Percentiles rank a stretch among this genome's conserved stretches.
Evolutionary conservation across 2,329 filamentous ascomycete species (phyloP).

Genomic region (Calonectria naviculata): DNA sequence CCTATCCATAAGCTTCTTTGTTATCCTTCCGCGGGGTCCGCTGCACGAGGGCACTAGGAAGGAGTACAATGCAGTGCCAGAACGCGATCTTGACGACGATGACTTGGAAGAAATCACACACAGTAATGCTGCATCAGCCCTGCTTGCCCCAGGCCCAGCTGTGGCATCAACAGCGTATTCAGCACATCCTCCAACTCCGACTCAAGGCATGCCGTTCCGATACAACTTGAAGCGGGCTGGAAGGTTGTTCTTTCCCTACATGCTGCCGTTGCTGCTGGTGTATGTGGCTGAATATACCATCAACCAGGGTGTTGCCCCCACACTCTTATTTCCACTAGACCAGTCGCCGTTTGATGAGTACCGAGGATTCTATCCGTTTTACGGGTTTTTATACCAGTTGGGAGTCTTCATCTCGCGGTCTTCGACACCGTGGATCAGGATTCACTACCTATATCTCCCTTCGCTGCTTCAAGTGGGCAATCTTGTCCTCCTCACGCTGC

Average conservation of each 20-base stretch:
- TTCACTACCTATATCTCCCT: slow-evolving; percentile 84
- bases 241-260: slow-evolving; percentile 80
- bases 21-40: slow-evolving; percentile 77
- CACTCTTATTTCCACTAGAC: slow-evolving; percentile 84
- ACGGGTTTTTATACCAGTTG: slow-evolving; percentile 93
- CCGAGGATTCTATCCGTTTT: slow-evolving; percentile 93
- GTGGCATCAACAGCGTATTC: slow-evolving; percentile 54
- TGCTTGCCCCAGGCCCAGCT: slow-evolving; percentile 58
- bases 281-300: slow-evolving; percentile 98
- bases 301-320: slow-evolving; percentile 93
- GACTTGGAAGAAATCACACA: slow-evolving; percentile 49
- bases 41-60: slow-evolving; percentile 61
- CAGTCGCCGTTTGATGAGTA: slow-evolving; percentile 83
- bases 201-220: slow-evolving; percentile 48
- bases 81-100: slow-evolving; percentile 52
- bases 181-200: slow-evolving; percentile 37
- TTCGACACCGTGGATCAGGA: slow-evolving; percentile 86
- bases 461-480: slow-evolving; percentile 86
- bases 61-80: slow-evolving; percentile 66
- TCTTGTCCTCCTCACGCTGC: slow-evolving; percentile 76
- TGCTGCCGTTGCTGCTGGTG: slow-evolving; percentile 91
- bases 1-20: slow-evolving; percentile 90
- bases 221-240: slow-evolving; percentile 74
- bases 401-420: slow-evolving; percentile 96
- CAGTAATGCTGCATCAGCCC: slow-evolving; percentile 57